Evolutionary conservation across 177 flowering plant genomes (phyloP), one percentile per base, ranked within the genome.

Genomic region (Telopea speciosissima): DNA sequence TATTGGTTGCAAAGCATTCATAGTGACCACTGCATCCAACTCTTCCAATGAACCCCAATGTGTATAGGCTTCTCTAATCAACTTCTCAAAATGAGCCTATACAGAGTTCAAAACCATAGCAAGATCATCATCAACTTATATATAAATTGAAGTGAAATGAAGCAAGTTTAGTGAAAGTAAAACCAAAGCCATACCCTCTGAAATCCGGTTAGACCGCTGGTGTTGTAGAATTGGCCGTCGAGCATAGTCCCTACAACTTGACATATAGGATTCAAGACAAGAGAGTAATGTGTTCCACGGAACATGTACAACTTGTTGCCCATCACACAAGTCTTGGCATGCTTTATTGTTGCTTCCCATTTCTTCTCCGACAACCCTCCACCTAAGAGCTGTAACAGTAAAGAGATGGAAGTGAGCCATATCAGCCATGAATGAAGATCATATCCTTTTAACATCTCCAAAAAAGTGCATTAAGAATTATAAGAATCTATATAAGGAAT

Each of bases 301-400:
- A 59, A 74, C 22, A 84, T 24, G 63, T 85, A 89, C 0, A n/a
- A 63, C 62, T 88, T 90, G 80, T 68, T 80, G 24, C 87, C 95
- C 78, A 85, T 8, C 0, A 19, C 71, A 45, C 98, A 93, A 0
- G 79, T 81, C 24, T 62, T 77, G 0, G 95, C 98, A 72, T 93
- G 98, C 61, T 81, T 86, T 0, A 86, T 45, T 0, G 89, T 83
- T 11, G 68, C 81, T 22, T 93, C 91, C 92, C 92, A 91, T 82
- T 74, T 85, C 71, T 79, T 93, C 44, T 89, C 92, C 3, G 97
- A 88, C 90, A 93, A 90, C 19, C 87, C 90, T 16, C 49, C 3
- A 0, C 96, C 96, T 28, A 90, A 73, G 33, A 86, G 83, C 98
- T 92, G 88, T 19, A n/a, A 8, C 24, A 58, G n/a, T 3, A 58